Evolutionary conservation across 2,329 filamentous ascomycete species (phyloP), one percentile per base, ranked within the genome.

Genomic region (Diaporthe sp.): DNA sequence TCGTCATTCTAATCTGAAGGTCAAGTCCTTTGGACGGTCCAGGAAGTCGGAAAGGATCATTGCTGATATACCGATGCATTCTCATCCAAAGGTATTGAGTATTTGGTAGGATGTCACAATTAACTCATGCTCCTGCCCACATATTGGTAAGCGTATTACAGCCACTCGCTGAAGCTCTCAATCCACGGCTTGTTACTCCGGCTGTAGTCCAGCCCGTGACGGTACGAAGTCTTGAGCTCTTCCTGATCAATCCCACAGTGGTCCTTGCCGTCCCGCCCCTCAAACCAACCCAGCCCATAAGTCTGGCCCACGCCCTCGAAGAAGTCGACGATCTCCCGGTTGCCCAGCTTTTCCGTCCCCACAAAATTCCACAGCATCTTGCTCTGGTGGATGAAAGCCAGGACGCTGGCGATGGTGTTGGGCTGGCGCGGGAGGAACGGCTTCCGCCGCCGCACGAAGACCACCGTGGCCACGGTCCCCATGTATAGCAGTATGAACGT

Each of bases 221-320:
- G 91, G 81, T 94, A 96, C 73, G 82, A 84, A 75, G 88, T 89
- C 75, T 88, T 84, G 79, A 96, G 84, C 81, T 93, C 92, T 84
- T 96, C 94, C 83, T 94, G 88, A 79, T 96, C 94, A 73, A 96
- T 90, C 17, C 94, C 94, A 79, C 93, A 93, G 85, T 96, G 94
- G 76, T 90, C 89, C 81, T 92, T 88, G 4, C 92, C 91, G 81
- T 96, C 94, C 25, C 93, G 85, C 0, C 94, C 94, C 53, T 85
- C 84, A 79, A 95, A 95, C 93, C 93, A 95, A 1, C 94, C 94
- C 44, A 96, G 82, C 1, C 92, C 93, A 81, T 96, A 96, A 53
- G 86, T 91, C 84, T 93, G 92, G 50, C 89, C 88, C n/a, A 89
- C 83, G 13, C 81, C 83, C 75, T 90, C 89, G 47, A 96, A 85